phyloP scores from a whole-genome alignment of 1,139 yeast species.

The Blastobotrys ciferrii region DNA sequence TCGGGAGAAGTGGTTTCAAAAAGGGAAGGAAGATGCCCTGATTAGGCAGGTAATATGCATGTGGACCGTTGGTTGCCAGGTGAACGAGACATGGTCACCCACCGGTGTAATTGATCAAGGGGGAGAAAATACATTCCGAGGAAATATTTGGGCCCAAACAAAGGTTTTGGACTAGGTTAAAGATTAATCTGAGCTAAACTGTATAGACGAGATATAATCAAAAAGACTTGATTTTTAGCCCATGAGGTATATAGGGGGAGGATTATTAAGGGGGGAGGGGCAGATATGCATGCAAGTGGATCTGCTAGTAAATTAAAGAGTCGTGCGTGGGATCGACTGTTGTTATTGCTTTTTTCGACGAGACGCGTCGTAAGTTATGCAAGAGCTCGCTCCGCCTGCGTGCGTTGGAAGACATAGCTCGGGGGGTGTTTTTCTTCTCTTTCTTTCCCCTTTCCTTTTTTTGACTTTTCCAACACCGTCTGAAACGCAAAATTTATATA shows the following conservation, averaged over 20 bases:
- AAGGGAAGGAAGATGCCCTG: neutral
- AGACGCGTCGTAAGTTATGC: neutral
- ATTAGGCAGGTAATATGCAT: neutral
- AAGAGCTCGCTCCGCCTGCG: neutral
- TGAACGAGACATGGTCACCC: neutral
- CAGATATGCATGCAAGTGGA: too few species aligned
- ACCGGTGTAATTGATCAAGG: neutral
- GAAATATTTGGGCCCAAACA: neutral
- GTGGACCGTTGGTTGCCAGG: neutral
- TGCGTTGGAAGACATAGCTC: neutral
- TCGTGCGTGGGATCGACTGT: neutral
- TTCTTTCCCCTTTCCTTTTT: slow-evolving; percentile 2
- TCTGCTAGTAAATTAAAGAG: too few species aligned
- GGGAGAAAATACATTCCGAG: neutral
- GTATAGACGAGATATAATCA: neutral
- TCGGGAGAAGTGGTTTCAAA: neutral
- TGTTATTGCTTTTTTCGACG: neutral
- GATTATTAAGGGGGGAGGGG: neutral
- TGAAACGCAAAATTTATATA: neutral
- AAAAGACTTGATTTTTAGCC: too few species aligned
- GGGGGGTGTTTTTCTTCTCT: neutral
- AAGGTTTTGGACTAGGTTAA: neutral
- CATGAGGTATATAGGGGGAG: too few species aligned
- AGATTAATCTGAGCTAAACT: neutral
- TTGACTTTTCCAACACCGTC: slow-evolving; percentile 1